A percentile compares a stretch with the other conserved stretches of the same genome.
phyloP scores from a whole-genome alignment of 2,329 filamentous ascomycete genomes.

The Fusarium pseudograminearum region DNA sequence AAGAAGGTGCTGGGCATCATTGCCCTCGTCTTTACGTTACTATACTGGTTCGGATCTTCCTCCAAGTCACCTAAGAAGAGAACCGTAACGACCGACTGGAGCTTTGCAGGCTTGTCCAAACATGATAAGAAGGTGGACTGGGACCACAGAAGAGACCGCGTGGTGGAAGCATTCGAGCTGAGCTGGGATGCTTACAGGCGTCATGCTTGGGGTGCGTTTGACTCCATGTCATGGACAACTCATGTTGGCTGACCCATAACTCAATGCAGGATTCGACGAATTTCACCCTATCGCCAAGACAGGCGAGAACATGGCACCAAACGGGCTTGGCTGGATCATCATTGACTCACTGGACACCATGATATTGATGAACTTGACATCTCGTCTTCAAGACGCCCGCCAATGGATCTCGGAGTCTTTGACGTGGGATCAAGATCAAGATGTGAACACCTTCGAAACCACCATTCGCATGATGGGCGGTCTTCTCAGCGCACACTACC shows the following conservation, averaged over 20 bases:
- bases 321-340: slow-evolving; percentile 97
- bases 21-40: slow-evolving; percentile 65
- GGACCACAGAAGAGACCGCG: slow-evolving; percentile 80
- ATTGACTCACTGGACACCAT: slow-evolving; percentile 95
- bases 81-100: slow-evolving; percentile 61
- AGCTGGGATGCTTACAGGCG: slow-evolving; percentile 95
- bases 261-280: slow-evolving; percentile 77
- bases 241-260: slow-evolving; percentile 46
- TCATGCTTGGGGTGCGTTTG: slow-evolving; percentile 87
- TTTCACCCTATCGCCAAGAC: slow-evolving; percentile 86
- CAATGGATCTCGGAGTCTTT: slow-evolving; percentile 88
- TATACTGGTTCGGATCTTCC: slow-evolving; percentile 78
- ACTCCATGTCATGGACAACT: background rate
- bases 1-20: slow-evolving; percentile 69
- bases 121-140: slow-evolving; percentile 71
- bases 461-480: slow-evolving; percentile 98
- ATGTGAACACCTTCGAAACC: slow-evolving; percentile 98
- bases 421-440: slow-evolving; percentile 90
- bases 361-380: slow-evolving; percentile 98
- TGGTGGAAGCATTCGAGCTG: slow-evolving; percentile 88
- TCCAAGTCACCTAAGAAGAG: slow-evolving; percentile 54
- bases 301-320: slow-evolving; percentile 84
- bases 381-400: slow-evolving; percentile 82
- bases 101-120: slow-evolving; percentile 67
- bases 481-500: slow-evolving; percentile 90